Conservation (phyloP, 495 filamentous ascomycete species). For the Hypoxylon fuscum region DNA sequence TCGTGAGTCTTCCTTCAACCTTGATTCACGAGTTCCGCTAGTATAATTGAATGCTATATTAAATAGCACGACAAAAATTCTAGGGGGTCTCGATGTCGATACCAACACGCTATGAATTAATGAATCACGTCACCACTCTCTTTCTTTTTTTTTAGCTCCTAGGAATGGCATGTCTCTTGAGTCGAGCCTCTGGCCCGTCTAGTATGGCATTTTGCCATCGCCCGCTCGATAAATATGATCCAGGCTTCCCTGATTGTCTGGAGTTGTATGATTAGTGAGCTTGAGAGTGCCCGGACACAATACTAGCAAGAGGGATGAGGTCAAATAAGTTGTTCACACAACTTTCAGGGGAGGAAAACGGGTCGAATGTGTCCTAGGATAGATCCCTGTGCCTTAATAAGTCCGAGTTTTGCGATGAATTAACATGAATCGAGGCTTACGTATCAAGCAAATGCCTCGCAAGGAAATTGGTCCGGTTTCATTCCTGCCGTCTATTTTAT, state of each 20-base stretch:
- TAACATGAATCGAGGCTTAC: background rate
- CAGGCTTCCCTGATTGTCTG: conserved; percentile 1
- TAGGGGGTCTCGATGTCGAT: too few relatives aligned
- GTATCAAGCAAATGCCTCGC: background rate
- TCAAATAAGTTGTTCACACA: conserved; percentile 2
- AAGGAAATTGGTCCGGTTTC: background rate
- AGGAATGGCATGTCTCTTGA: background rate
- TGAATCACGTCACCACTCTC: conserved; percentile 23
- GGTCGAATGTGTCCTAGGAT: conserved; percentile 4
- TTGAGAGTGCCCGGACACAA: background rate
- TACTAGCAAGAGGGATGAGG: background rate
- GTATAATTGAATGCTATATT: too few relatives aligned
- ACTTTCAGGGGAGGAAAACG: conserved; percentile 4
- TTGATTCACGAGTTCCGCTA: too few relatives aligned
- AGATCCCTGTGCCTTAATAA: conserved; percentile 21
- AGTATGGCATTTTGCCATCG: background rate
- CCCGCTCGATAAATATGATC: background rate
- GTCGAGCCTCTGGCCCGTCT: background rate
- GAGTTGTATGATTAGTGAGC: conserved; percentile 6
- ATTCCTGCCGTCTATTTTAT: too few relatives aligned
- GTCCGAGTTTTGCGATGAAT: conserved; percentile 13
- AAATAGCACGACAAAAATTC: too few relatives aligned
- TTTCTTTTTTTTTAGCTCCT: too few relatives aligned
- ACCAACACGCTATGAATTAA: conserved; percentile 5
- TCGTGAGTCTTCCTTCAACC: conserved; percentile 2